Base-by-base conservation (phyloP, 768 basidiomycete genomes). In the Floccularia luteovirens region DNA sequence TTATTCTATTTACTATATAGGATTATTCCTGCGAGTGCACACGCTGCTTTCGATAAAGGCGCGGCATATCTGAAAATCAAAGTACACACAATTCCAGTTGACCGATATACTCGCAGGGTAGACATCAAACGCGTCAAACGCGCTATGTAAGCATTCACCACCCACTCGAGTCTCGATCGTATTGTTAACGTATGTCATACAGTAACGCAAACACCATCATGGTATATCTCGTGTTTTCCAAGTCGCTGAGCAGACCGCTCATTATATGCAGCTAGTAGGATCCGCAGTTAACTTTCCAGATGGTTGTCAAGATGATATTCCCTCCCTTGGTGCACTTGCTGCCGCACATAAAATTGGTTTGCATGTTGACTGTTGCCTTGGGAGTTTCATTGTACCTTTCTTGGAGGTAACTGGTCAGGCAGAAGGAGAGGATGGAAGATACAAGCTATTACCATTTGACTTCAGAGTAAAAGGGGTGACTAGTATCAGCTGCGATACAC, bases 41-140 rank as follows among this genome's bases (percentile, higher is more conserved):
- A 97, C 53, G 90, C 90, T 2, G 94, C 94, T 0, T 99, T 99
- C 56, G 83, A 91, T 66, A 99, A 99, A 58, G 92, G 84, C 3
- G 82, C 79, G 1, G 75, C 79, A 6, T 97, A 94, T 58, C 75
- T 97, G 54, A 76, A 78, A 11, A 77, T 99, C 66, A 97, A 96
- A 66, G 69, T 93, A 4, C 91, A 91, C 50, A 72, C 75, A 22
- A 75, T 99, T 33, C 89, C 92, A 0, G 81, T 98, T 17, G 72
- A 97, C 52, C 65, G 70, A 2, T 57, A 63, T 13, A 90, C 90
- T 13, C 77, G 93, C 14, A 76, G 82, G 55, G 91, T 82, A 5
- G 71, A 92, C 56, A 47, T 97, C 36, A 79, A 75, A 45, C 72
- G 68, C 21, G 83, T 97, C 36, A 77, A 72, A 43, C 75, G 90